Conservation (phyloP, 306 rosid species). For the Trifolium fragiferum region DNA sequence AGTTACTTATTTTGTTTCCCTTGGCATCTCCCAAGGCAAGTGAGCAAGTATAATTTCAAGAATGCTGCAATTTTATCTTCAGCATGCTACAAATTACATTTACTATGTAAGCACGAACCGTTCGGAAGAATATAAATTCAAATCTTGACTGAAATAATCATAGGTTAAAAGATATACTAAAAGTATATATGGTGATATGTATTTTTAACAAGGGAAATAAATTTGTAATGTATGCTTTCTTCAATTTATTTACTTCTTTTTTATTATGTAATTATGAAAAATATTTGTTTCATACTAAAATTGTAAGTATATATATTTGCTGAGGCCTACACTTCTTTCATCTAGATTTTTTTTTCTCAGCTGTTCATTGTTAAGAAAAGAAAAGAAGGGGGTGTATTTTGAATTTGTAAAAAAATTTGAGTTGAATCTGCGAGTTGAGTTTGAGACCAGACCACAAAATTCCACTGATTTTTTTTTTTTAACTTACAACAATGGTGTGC, state of each 20-base stretch:
- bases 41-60: conserved; percentile 36
- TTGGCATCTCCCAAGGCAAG: conserved; percentile 53
- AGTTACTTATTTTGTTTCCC: conserved; percentile 75
- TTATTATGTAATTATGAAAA: not conserved
- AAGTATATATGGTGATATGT: not conserved
- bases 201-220: conserved; percentile 25
- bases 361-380: too few species aligned
- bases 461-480: too few species aligned
- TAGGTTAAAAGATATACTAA: too few species aligned
- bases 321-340: not conserved
- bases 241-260: not conserved
- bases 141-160: not conserved
- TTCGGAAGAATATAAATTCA: not conserved
- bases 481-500: too few species aligned
- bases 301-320: not conserved
- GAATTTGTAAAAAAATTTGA: too few species aligned
- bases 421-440: too few species aligned
- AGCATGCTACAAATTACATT: conserved; percentile 20
- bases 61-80: conserved; percentile 15
- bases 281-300: not conserved
- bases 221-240: conserved; percentile 1
- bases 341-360: too few species aligned
- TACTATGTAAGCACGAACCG: not conserved
- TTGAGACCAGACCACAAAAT: too few species aligned
- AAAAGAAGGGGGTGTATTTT: too few species aligned